Base-by-base conservation (phyloP, 768 basidiomycete genomes). In the Pilatotrama ljubarskyi region DNA sequence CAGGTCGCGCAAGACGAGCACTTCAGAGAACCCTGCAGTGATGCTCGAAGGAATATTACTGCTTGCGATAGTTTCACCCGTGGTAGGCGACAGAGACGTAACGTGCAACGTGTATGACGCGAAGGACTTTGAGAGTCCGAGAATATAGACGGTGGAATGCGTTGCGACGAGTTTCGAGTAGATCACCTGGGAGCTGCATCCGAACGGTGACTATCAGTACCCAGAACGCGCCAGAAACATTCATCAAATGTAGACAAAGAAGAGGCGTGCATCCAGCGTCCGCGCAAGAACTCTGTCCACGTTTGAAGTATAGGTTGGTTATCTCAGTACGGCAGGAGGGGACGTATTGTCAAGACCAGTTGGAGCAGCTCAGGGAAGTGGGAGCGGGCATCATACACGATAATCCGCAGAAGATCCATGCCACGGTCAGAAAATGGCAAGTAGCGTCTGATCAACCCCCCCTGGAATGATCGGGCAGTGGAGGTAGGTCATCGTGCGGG, bases 91-190 rank as follows among this genome's bases (percentile, higher is more conserved):
- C 7, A 95, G 74, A 0, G 85, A 77, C 20, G 85, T 82, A 62
- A 90, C 77, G 56, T 90, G 85, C 0, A 96, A 74, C 14, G 86
- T 87, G 66, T 86, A 85, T 0, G 86, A 78, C 42, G 73, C 59
- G 67, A 74, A 79, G 41, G 70, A 78, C 61, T 73, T 77, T 8
- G 70, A 69, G 59, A 84, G 71, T 1, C 83, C 83, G 20, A 83
- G 65, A 17, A 80, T 70, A 65, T 85, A 94, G 36, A 94, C 66
- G 0, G 85, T 76, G 2, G 75, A 71, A 1, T 76, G 70, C 1
- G 86, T 84, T 0, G 80, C 63, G 8, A 85, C 70, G 10, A 96
- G 70, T 58, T 85, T 82, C 5, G 87, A 82, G 70, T 87, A 85
- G 26, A 90, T 75, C 6, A 86, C 77, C 6, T 84, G 77, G 1